A percentile compares a stretch with the other conserved stretches of the same genome.
Evolutionary conservation across 805 yeast species (phyloP).

Genomic region (Lachancea thermotolerans): DNA sequence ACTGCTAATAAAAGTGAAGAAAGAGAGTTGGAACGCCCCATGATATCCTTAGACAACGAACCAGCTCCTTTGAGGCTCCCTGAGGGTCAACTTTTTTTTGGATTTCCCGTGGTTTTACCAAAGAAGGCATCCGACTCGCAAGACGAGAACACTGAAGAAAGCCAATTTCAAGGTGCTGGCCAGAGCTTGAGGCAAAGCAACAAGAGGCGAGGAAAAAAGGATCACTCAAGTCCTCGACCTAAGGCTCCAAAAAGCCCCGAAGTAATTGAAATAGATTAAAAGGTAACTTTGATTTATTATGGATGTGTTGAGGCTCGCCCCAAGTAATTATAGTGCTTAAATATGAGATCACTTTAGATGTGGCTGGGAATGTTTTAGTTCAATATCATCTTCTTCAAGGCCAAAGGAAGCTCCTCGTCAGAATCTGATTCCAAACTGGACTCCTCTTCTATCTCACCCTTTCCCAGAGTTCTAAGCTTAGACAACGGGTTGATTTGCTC

Average conservation of each 20-base stretch:
- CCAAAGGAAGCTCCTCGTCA: constrained; percentile 34
- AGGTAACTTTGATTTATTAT: background rate
- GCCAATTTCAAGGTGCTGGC: constrained; percentile 59
- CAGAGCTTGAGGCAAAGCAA: constrained; percentile 63
- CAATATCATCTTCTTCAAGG: constrained; percentile 27
- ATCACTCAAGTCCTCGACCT: constrained; percentile 50
- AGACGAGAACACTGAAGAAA: constrained; percentile 17
- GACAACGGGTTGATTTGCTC: constrained; percentile 9
- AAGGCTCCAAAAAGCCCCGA: constrained; percentile 65
- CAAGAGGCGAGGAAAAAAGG: constrained; percentile 58
- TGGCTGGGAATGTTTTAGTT: background rate
- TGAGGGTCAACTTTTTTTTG: constrained; percentile 84
- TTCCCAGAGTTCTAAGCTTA: constrained; percentile 26
- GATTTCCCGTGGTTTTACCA: constrained; percentile 64
- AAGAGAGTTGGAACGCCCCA: constrained; percentile 26
- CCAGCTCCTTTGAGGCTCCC: constrained; percentile 73
- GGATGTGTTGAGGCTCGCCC: no score
- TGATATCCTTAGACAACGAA: constrained; percentile 49
- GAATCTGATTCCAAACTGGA: constrained; percentile 10
- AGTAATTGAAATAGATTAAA: constrained; percentile 67
- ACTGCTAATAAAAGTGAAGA: constrained; percentile 22
- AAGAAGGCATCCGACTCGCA: constrained; percentile 34
- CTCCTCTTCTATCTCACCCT: constrained; percentile 14
- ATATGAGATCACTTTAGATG: no score
- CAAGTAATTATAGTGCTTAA: background rate